Conservation (phyloP, 345 rosid species). For the Lumnitzera littorea region DNA sequence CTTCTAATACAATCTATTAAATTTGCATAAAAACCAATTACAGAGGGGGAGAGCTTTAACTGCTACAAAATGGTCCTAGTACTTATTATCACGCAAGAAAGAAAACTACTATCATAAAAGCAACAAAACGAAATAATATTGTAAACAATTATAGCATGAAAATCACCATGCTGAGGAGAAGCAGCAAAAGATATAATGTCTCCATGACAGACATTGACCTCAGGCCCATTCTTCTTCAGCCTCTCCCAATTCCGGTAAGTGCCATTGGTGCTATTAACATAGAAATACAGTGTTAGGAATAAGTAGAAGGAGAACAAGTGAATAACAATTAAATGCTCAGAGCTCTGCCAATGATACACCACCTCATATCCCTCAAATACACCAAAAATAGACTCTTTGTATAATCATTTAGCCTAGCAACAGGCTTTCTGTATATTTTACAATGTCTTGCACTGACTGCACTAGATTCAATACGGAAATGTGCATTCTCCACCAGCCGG, state of each 20-base stretch:
- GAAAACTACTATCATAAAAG: not conserved
- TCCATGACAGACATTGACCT: constrained; percentile 61
- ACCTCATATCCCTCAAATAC: constrained; percentile 83
- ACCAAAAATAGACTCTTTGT: constrained; percentile 27
- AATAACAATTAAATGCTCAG: not conserved
- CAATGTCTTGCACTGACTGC: constrained; percentile 82
- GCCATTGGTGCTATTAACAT: constrained; percentile 64
- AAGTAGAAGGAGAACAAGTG: not conserved
- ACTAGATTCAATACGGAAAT: constrained; percentile 55
- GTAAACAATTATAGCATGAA: not conserved
- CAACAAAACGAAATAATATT: constrained; percentile 2
- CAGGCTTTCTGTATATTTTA: constrained; percentile 49
- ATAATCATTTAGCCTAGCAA: constrained; percentile 17
- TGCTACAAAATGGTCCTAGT: too few species aligned
- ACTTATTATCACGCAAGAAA: not conserved
- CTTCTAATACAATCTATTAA: too few species aligned
- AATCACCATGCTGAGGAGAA: constrained; percentile 79
- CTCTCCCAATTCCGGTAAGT: constrained; percentile 78
- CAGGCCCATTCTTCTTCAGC: constrained; percentile 58
- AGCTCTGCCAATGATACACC: constrained; percentile 6
- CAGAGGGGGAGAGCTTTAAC: too few species aligned
- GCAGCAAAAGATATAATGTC: constrained; percentile 80
- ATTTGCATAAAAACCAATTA: too few species aligned
- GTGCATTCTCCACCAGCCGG: constrained; percentile 49
- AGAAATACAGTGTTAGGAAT: not conserved